Conservation (phyloP, 495 filamentous ascomycete genomes). For the Aspergillus cristatus region DNA sequence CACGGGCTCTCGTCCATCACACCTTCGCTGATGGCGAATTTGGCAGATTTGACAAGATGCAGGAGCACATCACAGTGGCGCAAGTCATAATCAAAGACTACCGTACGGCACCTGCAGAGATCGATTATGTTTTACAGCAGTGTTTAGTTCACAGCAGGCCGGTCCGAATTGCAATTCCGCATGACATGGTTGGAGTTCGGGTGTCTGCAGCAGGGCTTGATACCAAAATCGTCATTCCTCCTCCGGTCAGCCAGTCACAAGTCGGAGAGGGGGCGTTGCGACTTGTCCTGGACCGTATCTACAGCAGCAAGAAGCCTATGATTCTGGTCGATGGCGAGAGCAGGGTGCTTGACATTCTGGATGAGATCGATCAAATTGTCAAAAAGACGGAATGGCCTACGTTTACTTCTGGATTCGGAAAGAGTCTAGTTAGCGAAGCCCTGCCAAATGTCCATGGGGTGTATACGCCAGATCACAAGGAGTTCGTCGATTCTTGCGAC, state of each 20-base stretch:
- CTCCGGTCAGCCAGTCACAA: not conserved
- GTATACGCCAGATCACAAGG: slow-evolving; percentile 6
- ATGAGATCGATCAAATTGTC: slow-evolving; percentile 14
- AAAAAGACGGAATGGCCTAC: slow-evolving; percentile 21
- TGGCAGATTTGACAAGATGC: slow-evolving; percentile 23
- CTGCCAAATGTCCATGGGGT: slow-evolving; percentile 23
- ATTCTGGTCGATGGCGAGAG: slow-evolving; percentile 26
- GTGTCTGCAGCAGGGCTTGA: slow-evolving; percentile 4
- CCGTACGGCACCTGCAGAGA: slow-evolving; percentile 17
- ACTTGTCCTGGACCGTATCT: slow-evolving; percentile 14
- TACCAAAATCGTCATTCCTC: slow-evolving; percentile 1
- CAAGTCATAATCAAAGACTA: slow-evolving; percentile 22
- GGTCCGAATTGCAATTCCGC: slow-evolving; percentile 30
- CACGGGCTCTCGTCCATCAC: slow-evolving; percentile 27
- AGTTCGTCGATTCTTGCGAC: slow-evolving; percentile 17
- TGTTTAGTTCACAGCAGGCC: slow-evolving; percentile 27
- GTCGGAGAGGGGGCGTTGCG: slow-evolving; percentile 4
- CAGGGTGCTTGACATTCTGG: slow-evolving; percentile 8
- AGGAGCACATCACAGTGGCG: slow-evolving; percentile 23
- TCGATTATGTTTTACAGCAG: slow-evolving; percentile 25
- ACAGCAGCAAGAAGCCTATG: slow-evolving; percentile 17
- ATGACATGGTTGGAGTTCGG: slow-evolving; percentile 24
- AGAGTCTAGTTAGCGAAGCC: slow-evolving; percentile 22
- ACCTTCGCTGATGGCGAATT: slow-evolving; percentile 31
- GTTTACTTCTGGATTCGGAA: slow-evolving; percentile 19